Evolutionary conservation across 106 monocot genomes (phyloP).

Genomic region (Allium fistulosum): DNA sequence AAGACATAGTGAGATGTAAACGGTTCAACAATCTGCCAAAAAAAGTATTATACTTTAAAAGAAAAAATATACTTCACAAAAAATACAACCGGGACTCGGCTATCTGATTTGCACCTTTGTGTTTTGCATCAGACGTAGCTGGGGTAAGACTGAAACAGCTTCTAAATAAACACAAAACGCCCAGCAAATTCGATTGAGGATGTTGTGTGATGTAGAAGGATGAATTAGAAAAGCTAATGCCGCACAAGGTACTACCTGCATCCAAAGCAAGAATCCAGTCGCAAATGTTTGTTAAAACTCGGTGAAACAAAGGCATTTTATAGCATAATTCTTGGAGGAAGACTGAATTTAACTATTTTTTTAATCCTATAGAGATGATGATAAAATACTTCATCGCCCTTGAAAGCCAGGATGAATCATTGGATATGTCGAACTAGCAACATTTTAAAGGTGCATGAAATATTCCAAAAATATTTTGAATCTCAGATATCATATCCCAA

Average conservation of each 20-base stretch:
- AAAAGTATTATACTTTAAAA: neutral
- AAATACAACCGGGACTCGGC: neutral
- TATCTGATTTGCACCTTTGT: constrained; percentile 34
- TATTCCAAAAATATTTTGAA: too few relatives aligned
- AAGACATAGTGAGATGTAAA: constrained; percentile 80
- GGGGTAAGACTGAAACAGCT: constrained; percentile 68
- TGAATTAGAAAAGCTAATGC: constrained; percentile 63
- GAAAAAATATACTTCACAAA: neutral
- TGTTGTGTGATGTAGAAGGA: constrained; percentile 72
- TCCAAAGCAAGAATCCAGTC: neutral
- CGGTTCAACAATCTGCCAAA: constrained; percentile 60
- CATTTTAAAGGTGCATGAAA: too few relatives aligned
- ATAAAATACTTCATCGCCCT: too few relatives aligned
- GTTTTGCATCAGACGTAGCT: constrained; percentile 73
- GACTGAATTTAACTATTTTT: too few relatives aligned
- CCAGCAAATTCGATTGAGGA: constrained; percentile 78
- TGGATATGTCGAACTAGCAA: too few relatives aligned
- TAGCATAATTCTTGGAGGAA: too few relatives aligned
- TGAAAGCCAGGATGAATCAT: too few relatives aligned
- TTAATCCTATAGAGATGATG: too few relatives aligned
- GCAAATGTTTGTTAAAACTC: too few relatives aligned
- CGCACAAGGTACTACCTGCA: constrained; percentile 77
- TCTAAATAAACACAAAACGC: constrained; percentile 82
- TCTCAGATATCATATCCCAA: too few relatives aligned
- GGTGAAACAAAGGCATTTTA: too few relatives aligned